phyloP scores from a whole-genome alignment of 2,329 filamentous ascomycete genomes.

The Diaporthe citri region DNA sequence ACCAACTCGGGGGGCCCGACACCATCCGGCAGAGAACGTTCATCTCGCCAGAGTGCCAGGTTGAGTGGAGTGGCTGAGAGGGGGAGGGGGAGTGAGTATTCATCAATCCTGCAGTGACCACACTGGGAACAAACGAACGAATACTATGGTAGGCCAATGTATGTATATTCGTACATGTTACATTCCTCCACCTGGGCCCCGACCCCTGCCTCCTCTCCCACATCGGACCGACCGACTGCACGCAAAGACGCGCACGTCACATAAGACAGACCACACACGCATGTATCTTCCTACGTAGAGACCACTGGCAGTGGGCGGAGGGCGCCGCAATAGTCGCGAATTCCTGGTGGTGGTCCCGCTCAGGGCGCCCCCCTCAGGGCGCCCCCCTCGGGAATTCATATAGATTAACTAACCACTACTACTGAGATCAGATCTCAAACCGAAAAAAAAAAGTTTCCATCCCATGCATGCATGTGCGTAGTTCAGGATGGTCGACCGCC shows the following conservation, averaged over 20 bases:
- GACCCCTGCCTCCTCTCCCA: not conserved
- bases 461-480: not conserved
- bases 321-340: not conserved
- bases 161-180: not conserved
- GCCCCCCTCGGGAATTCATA: not conserved
- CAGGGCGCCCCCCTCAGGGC: not conserved
- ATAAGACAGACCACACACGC: not conserved
- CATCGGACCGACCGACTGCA: constrained; percentile 14
- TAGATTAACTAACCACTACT: not conserved
- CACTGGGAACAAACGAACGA: not conserved
- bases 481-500: not conserved
- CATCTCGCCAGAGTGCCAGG: not conserved
- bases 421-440: constrained; percentile 10
- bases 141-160: not conserved
- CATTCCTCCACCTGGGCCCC: too few relatives aligned
- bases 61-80: not conserved
- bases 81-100: not conserved
- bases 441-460: not conserved
- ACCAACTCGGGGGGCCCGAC: not conserved
- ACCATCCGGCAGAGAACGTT: not conserved
- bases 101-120: not conserved
- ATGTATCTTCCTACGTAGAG: too few relatives aligned
- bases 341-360: not conserved
- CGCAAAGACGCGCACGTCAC: constrained; percentile 7
- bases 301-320: not conserved